A percentile compares a stretch with the other conserved stretches of the same genome.
phyloP scores from a whole-genome alignment of 371 early-diverging fungal species.

The Sporodiniella umbellata region DNA sequence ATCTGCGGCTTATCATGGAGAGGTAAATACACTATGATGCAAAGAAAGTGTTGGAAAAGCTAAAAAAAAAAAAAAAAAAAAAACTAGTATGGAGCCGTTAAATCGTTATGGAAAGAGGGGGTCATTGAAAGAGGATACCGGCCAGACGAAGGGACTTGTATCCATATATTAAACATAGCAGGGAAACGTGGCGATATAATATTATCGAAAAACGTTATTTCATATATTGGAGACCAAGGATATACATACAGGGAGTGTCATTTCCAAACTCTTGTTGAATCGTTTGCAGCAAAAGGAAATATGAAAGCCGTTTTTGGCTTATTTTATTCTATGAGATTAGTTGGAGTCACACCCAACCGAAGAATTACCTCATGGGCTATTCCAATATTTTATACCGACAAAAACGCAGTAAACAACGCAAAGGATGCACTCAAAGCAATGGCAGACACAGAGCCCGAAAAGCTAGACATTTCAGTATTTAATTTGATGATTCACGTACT shows the following conservation, averaged over 20 bases:
- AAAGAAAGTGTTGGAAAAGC: too few species aligned
- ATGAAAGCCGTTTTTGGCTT: constrained; percentile 56
- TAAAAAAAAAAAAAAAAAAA: too few species aligned
- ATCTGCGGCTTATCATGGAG: constrained; percentile 40
- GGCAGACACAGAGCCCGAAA: constrained; percentile 3
- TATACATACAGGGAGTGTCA: constrained; percentile 53
- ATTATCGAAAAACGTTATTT: constrained; percentile 54
- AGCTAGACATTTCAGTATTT: constrained; percentile 49
- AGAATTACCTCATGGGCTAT: constrained; percentile 31
- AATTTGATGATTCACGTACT: constrained; percentile 26
- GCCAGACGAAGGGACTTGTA: constrained; percentile 65
- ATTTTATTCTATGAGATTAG: constrained; percentile 55
- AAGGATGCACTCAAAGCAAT: constrained; percentile 37
- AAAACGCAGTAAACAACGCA: constrained; percentile 35
- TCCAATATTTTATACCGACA: constrained; percentile 21
- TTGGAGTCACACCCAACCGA: constrained; percentile 40
- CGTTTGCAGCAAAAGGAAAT: constrained; percentile 51
- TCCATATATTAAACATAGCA: constrained; percentile 55
- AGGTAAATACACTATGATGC: too few species aligned
- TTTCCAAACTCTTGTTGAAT: constrained; percentile 63
- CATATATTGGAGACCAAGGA: constrained; percentile 39
- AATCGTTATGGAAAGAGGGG: constrained; percentile 43
- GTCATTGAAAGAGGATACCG: constrained; percentile 24
- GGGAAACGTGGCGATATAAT: constrained; percentile 50
- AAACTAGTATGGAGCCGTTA: constrained; percentile 46